These are phyloP conservation scores for Dendrobium nobile DNA, from an alignment of 106 monocot species.

Conservation along the genomic window DNA sequence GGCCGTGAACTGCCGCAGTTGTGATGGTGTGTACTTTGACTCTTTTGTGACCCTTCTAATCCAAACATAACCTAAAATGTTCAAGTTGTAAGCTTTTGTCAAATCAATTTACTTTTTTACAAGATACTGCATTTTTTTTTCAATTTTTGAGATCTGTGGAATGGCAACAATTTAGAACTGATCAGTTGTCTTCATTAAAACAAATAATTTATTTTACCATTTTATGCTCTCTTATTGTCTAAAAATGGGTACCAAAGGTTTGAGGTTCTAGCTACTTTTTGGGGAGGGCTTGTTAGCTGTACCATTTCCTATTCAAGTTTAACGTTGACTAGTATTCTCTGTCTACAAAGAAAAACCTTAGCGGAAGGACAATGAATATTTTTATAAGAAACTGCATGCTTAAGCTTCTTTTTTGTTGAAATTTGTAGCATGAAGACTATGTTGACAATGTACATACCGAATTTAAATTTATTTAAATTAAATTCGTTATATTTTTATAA, in stretches of 20 bases:
- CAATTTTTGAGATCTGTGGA: not conserved
- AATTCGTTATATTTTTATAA: no score
- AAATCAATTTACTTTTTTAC: not conserved
- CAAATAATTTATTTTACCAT: not conserved
- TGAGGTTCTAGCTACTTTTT: not conserved
- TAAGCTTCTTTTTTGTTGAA: no score
- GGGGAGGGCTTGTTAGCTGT: not conserved
- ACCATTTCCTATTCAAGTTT: not conserved
- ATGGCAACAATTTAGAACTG: not conserved
- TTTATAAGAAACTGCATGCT: no score
- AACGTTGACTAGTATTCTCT: no score
- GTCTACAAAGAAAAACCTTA: no score
- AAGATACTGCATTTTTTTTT: not conserved
- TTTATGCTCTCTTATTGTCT: not conserved
- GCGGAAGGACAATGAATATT: no score
- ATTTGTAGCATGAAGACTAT: no score
- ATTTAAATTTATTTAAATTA: no score
- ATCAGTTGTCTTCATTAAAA: not conserved
- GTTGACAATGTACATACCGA: no score
- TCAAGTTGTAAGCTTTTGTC: not conserved
- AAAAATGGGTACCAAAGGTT: not conserved
- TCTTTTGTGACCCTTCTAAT: not conserved
- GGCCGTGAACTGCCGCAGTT: constrained; percentile 66
- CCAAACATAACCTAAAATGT: not conserved
- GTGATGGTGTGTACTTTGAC: constrained; percentile 53